Evolutionary conservation across 2,329 filamentous ascomycete species (phyloP).

Genomic region (Aureobasidium sp.): DNA sequence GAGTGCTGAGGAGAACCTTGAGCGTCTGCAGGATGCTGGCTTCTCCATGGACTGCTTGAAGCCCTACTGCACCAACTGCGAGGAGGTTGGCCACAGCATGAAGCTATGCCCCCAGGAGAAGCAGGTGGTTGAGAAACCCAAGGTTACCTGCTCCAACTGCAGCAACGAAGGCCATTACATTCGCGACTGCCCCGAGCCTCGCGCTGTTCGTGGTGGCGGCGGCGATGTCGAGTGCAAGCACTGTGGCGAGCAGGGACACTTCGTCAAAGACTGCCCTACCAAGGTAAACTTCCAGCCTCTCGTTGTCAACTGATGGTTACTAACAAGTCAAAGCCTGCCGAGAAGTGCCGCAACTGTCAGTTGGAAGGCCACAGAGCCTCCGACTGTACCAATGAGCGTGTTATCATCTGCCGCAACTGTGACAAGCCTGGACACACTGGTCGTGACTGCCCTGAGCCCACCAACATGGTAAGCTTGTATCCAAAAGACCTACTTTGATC

Average conservation of each 20-base stretch:
- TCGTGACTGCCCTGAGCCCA: conserved; percentile 52
- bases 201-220: conserved; percentile 20
- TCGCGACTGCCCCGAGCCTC: conserved; percentile 35
- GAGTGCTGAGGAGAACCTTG: conserved; percentile 41
- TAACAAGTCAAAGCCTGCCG: conserved; percentile 15
- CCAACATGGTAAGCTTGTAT: conserved; percentile 20
- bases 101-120: conserved; percentile 42
- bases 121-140: conserved; percentile 25
- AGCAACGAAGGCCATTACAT: conserved; percentile 32
- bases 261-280: conserved; percentile 26
- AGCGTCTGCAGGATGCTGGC: conserved; percentile 44
- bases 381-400: conserved; percentile 27
- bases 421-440: conserved; percentile 36
- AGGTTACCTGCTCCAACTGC: conserved; percentile 45
- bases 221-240: conserved; percentile 25
- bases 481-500: not conserved
- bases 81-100: conserved; percentile 40
- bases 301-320: not conserved
- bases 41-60: conserved; percentile 42
- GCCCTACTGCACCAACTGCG: conserved; percentile 44
- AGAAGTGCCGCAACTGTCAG: conserved; percentile 27
- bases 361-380: conserved; percentile 24
- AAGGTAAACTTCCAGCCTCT: not conserved
- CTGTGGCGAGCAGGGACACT: conserved; percentile 27
- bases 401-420: conserved; percentile 26